A percentile compares a stretch with the other conserved stretches of the same genome.
These are phyloP conservation scores for Clonostachys chloroleuca DNA, from an alignment of 2,329 filamentous ascomycete genomes.

Conservation along the genomic window DNA sequence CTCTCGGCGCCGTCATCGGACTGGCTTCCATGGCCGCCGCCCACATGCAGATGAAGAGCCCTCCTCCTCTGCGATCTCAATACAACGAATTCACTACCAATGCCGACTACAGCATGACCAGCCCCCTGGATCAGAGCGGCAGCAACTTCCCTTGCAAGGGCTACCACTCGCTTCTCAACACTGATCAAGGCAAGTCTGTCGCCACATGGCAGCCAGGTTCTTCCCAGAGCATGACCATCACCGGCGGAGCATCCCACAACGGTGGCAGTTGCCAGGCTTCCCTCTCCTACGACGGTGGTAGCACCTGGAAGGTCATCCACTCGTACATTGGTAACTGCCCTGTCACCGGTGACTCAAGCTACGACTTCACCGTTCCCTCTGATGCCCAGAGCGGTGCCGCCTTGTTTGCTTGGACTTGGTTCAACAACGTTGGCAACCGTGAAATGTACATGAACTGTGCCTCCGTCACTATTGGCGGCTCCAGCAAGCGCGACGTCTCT, in stretches of 20 bases:
- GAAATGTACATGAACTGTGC: constrained; percentile 91
- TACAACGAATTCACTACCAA: constrained; percentile 41
- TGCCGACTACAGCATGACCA: constrained; percentile 69
- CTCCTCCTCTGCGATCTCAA: constrained; percentile 48
- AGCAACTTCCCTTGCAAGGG: constrained; percentile 76
- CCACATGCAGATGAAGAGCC: constrained; percentile 53
- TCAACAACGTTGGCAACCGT: constrained; percentile 71
- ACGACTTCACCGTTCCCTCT: constrained; percentile 62
- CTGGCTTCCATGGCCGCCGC: constrained; percentile 37
- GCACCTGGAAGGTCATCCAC: constrained; percentile 64
- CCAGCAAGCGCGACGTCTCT: constrained; percentile 13
- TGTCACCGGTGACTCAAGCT: constrained; percentile 37
- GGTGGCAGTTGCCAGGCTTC: constrained; percentile 76
- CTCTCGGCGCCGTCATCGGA: constrained; percentile 34
- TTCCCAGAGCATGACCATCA: constrained; percentile 58
- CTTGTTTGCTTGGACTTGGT: constrained; percentile 73
- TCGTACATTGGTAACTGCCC: constrained; percentile 53
- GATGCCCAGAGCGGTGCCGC: constrained; percentile 58
- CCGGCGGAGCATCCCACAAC: constrained; percentile 57
- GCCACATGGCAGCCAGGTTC: constrained; percentile 60
- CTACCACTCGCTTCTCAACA: constrained; percentile 42
- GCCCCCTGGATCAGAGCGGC: constrained; percentile 56
- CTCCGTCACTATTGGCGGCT: constrained; percentile 54
- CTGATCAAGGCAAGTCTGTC: constrained; percentile 43
- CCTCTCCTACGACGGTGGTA: constrained; percentile 68